phyloP scores from a whole-genome alignment of 768 basidiomycete genomes.

The Phanerochaete sordida region DNA sequence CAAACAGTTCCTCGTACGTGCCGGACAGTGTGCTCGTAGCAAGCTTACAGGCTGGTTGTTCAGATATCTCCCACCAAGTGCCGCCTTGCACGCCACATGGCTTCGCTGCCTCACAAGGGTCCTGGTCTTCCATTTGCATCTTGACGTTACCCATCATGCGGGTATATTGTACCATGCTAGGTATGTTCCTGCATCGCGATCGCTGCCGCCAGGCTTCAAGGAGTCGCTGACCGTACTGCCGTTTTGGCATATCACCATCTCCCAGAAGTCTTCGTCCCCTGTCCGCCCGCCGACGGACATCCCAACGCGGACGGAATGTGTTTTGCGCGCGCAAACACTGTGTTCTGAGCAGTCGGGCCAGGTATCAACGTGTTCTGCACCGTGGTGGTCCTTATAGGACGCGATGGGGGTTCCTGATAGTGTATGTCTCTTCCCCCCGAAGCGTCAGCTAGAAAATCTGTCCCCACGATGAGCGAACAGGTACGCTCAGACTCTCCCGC shows the following conservation, averaged over 20 bases:
- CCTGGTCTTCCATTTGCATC: not conserved
- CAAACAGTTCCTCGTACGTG: too few species aligned
- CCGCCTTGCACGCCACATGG: not conserved
- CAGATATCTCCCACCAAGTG: not conserved
- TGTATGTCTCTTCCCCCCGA: not conserved
- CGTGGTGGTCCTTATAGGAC: not conserved
- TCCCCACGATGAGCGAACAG: too few species aligned
- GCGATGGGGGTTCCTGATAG: not conserved
- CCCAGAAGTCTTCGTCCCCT: not conserved
- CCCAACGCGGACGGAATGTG: not conserved
- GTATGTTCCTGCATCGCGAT: not conserved
- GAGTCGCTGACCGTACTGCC: not conserved
- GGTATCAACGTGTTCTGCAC: not conserved
- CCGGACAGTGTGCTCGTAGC: not conserved
- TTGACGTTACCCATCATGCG: not conserved
- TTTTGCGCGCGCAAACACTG: not conserved
- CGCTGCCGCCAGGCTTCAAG: not conserved
- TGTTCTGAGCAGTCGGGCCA: not conserved
- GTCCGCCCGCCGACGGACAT: not conserved
- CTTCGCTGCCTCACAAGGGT: not conserved
- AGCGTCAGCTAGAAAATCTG: too few species aligned
- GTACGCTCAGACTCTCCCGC: too few species aligned
- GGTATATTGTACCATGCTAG: not conserved
- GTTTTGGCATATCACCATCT: not conserved
- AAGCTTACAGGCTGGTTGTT: not conserved